Percentiles rank a stretch among this genome's conserved stretches.
phyloP scores from a whole-genome alignment of 2,329 filamentous ascomycete genomes.

The Fusarium virguliforme region DNA sequence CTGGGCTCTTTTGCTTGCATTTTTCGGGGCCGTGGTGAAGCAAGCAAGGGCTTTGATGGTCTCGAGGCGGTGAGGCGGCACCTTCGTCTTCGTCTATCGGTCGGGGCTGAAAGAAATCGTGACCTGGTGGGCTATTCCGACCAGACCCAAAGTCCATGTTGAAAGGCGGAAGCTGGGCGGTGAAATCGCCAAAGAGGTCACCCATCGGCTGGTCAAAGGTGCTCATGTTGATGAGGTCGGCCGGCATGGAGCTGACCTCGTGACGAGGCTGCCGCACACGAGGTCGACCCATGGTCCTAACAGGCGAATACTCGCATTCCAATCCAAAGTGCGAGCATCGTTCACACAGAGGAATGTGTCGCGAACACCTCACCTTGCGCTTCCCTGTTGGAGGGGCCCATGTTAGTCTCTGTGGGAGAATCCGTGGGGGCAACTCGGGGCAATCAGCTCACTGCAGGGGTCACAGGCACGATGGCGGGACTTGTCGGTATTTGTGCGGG shows the following conservation, averaged over 20 bases:
- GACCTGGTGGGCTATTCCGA: not conserved
- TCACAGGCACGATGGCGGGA: conserved; percentile 39
- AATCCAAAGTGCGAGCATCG: conserved; percentile 41
- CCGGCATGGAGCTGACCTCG: not conserved
- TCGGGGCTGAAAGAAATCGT: conserved; percentile 1
- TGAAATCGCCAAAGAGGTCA: conserved; percentile 5
- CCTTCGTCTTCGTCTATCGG: conserved; percentile 3
- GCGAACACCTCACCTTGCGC: conserved; percentile 36
- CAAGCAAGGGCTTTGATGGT: conserved; percentile 6
- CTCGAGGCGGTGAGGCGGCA: not conserved
- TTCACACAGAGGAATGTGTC: conserved; percentile 37
- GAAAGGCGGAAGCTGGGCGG: conserved; percentile 1
- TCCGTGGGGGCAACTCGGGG: not conserved
- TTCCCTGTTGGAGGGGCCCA: conserved; percentile 24
- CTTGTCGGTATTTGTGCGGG: conserved; percentile 37
- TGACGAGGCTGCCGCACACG: conserved; percentile 2
- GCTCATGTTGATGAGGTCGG: conserved; percentile 6
- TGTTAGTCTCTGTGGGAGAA: conserved; percentile 1
- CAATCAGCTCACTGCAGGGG: conserved; percentile 30
- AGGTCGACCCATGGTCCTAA: conserved; percentile 26
- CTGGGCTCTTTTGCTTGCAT: not conserved
- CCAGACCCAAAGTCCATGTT: conserved; percentile 8
- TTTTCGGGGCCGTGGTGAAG: not conserved
- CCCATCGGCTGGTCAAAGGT: conserved; percentile 4
- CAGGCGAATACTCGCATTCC: conserved; percentile 36